These are phyloP conservation scores for Cytospora piceicola DNA, from an alignment of 2,329 filamentous ascomycete genomes.

Conservation along the genomic window DNA sequence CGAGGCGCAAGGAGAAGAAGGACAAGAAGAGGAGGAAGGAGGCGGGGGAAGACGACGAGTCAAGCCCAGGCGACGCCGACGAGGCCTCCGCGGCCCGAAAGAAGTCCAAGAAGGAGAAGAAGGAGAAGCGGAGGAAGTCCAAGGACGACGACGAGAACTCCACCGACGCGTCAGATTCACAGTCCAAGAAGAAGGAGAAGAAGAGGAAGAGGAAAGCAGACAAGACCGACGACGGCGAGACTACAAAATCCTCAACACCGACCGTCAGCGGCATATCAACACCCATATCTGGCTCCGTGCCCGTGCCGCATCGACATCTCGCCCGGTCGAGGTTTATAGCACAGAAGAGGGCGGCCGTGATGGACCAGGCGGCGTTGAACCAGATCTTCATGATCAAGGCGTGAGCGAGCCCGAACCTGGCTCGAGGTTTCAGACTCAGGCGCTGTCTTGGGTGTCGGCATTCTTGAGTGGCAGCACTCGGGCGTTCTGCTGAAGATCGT, in stretches of 20 bases:
- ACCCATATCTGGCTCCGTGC: conserved; percentile 39
- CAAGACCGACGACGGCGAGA: conserved; percentile 36
- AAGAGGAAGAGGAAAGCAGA: conserved; percentile 35
- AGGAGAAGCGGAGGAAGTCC: conserved; percentile 41
- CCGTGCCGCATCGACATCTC: conserved; percentile 66
- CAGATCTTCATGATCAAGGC: conserved; percentile 78
- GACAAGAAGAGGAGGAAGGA: conserved; percentile 47
- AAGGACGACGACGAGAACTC: conserved; percentile 40
- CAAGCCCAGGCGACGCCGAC: conserved; percentile 32
- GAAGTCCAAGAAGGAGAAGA: conserved; percentile 33
- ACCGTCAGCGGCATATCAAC: conserved; percentile 43
- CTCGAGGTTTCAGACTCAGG: background rate
- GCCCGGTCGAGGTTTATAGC: conserved; percentile 83
- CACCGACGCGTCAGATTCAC: conserved; percentile 16
- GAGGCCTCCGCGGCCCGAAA: conserved; percentile 36
- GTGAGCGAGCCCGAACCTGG: conserved; percentile 13
- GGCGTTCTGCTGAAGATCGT: background rate
- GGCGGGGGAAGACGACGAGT: conserved; percentile 44
- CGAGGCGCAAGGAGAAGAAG: conserved; percentile 54
- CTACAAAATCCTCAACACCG: conserved; percentile 48
- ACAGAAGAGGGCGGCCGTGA: conserved; percentile 81
- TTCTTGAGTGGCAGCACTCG: background rate
- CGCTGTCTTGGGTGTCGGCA: background rate
- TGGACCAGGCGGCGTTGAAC: conserved; percentile 81
- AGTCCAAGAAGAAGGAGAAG: conserved; percentile 32